Evolutionary conservation across 331 rosid species (phyloP).

Genomic region (Erythrophleum ivorense): DNA sequence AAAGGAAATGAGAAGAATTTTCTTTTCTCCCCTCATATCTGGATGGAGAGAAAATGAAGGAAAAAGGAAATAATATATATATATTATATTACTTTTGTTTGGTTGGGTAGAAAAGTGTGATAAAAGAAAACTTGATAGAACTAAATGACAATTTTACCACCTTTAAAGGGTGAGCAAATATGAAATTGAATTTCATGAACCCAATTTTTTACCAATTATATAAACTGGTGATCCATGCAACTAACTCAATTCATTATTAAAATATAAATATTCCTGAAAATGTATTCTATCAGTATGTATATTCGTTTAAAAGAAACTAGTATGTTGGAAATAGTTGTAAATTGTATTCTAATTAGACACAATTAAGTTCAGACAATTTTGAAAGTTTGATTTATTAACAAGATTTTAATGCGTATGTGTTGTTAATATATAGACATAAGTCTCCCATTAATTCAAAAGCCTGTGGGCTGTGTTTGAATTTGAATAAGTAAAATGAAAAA

Average conservation of each 20-base stretch:
- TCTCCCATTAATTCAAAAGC: not conserved
- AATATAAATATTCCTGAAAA: not conserved
- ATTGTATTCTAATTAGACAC: not conserved
- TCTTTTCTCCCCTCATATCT: not conserved
- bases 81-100: not conserved
- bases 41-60: not conserved
- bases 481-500: not conserved
- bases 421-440: not conserved
- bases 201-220: not conserved
- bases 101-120: not conserved
- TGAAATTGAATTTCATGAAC: not conserved
- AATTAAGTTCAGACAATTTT: not conserved
- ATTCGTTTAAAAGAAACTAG: not conserved
- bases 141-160: not conserved
- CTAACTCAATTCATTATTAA: not conserved
- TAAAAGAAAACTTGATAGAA: not conserved
- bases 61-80: not conserved
- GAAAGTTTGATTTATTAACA: not conserved
- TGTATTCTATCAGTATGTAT: not conserved
- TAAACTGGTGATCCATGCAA: conserved; percentile 2
- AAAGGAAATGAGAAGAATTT: not conserved
- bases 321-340: not conserved
- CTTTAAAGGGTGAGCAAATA: not conserved
- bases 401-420: not conserved
- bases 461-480: not conserved